Percentiles rank a stretch among this genome's conserved stretches.
Evolutionary conservation across 345 rosid genomes (phyloP).

Genomic region (Mangifera indica): DNA sequence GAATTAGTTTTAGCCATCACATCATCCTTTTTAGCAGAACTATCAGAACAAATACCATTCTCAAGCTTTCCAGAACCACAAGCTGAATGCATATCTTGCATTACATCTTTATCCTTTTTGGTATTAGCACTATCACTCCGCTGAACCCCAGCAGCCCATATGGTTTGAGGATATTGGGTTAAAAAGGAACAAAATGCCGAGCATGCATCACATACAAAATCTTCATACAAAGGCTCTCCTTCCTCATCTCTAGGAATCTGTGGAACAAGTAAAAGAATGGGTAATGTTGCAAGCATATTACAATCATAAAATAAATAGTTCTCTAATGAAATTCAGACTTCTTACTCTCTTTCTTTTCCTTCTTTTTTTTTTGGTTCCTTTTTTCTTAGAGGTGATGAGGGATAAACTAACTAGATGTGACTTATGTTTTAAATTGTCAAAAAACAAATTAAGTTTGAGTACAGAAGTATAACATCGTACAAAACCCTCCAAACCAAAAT

Average conservation of each 20-base stretch:
- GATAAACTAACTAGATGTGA: neutral
- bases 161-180: slow-evolving; percentile 53
- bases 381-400: neutral
- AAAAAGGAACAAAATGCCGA: slow-evolving; percentile 69
- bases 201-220: slow-evolving; percentile 81
- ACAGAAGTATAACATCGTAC: neutral
- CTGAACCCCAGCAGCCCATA: slow-evolving; percentile 49
- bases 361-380: neutral
- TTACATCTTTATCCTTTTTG: slow-evolving; percentile 50
- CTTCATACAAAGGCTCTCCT: slow-evolving; percentile 84
- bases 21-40: slow-evolving; percentile 22
- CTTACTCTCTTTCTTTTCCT: neutral
- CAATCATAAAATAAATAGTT: neutral
- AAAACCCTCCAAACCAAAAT: neutral
- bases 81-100: slow-evolving; percentile 37
- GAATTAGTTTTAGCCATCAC: slow-evolving; percentile 18
- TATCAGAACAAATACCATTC: slow-evolving; percentile 26
- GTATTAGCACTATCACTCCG: slow-evolving; percentile 25
- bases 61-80: slow-evolving; percentile 42
- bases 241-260: slow-evolving; percentile 91
- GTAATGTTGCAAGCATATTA: neutral
- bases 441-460: neutral
- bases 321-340: neutral
- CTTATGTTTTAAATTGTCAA: neutral
- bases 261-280: neutral